A percentile compares a stretch with the other conserved stretches of the same genome.
These are phyloP conservation scores for Trichoderma erinaceum DNA, from an alignment of 495 filamentous ascomycete species.

Conservation along the genomic window DNA sequence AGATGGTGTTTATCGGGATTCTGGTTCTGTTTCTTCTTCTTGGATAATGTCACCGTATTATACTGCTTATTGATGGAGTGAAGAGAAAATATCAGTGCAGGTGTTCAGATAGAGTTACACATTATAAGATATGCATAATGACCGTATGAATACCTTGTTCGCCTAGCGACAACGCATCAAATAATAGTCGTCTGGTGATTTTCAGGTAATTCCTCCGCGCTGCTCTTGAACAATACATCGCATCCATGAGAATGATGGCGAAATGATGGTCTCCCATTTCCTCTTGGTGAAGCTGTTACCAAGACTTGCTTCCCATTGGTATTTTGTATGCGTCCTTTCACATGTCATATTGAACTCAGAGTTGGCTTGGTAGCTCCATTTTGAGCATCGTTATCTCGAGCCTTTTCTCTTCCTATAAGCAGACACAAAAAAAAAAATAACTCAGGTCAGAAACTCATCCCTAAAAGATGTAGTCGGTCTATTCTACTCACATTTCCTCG, in stretches of 20 bases:
- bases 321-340: background rate
- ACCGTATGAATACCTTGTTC: background rate
- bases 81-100: background rate
- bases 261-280: background rate
- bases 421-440: background rate
- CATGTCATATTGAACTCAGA: background rate
- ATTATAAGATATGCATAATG: conserved; percentile 1
- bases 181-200: background rate
- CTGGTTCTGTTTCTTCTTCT: no score
- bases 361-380: background rate
- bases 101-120: background rate
- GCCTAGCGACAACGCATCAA: background rate
- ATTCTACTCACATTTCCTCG: background rate
- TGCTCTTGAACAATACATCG: background rate
- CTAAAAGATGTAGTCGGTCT: background rate
- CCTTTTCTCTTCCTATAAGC: background rate
- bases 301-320: background rate
- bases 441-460: background rate
- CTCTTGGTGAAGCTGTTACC: no score
- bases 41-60: background rate
- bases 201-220: background rate
- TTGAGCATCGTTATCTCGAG: background rate
- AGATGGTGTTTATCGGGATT: background rate
- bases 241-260: background rate
- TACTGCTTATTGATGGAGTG: background rate